Base-by-base conservation (phyloP, 2,329 filamentous ascomycete species). In the Alternaria triticina region DNA sequence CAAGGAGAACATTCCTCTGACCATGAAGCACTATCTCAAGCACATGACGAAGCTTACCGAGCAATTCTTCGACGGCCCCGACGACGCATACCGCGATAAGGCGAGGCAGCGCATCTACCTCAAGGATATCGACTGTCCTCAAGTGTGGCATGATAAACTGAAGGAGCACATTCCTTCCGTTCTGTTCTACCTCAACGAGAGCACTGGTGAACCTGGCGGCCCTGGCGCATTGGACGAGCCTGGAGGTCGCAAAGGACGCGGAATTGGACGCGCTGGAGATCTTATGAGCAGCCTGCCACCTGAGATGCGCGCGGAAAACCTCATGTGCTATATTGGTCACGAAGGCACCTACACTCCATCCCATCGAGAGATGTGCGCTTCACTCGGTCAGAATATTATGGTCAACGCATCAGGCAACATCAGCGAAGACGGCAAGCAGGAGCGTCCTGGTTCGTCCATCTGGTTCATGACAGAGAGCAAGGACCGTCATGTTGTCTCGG, bases 401-500 rank as follows among this genome's bases (percentile, higher is more conserved):
- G 94, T 99, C 2, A 93, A 97, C 69, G 89, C 94, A 3, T 98
- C 95, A 0, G 81, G 80, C 47, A 83, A 83, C 1, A 83, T 88
- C 3, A 83, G 87, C 17, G 87, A 90, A 58, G 85, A 91, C 54
- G 92, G 91, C 5, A 92, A 96, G 75, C 81, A 81, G 0, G 88
- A 88, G 47, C 92, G 89, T 67, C 88, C 91, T 2, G 96, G 96
- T 2, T 97, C 92, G 58, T 97, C 96, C 0, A 88, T 99, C 40
- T 99, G 96, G 96, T 97, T 98, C 77, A 98, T 99, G 96, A 98
- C 96, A 0, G 94, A 97, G 78, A 94, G 90, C 36, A 96, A 96
- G 73, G 96, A 99, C 74, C 90, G 96, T 2, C 90, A 94, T 65
- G 86, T 95, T 5, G 94, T 98, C 3, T 90, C 94, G 0, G 95